phyloP scores from a whole-genome alignment of 2,329 filamentous ascomycete genomes.

The Phaeomoniella chlamydospora region DNA sequence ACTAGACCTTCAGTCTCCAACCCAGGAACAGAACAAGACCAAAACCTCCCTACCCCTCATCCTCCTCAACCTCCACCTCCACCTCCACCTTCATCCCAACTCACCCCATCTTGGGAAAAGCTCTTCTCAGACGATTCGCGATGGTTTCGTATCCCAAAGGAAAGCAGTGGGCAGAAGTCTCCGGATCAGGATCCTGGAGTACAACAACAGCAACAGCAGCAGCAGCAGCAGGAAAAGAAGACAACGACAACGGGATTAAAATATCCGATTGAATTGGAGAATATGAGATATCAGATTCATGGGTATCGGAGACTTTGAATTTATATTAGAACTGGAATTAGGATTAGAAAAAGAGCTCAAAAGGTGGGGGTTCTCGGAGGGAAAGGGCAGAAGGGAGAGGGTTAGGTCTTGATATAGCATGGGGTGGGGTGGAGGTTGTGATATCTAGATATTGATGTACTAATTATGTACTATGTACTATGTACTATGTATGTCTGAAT shows the following conservation, averaged over 20 bases:
- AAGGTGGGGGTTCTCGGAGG: too few relatives aligned
- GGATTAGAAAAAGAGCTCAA: background rate
- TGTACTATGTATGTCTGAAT: too few relatives aligned
- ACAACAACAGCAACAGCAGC: background rate
- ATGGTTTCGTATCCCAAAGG: conserved; percentile 65
- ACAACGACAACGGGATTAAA: conserved; percentile 35
- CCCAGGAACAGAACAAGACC: conserved; percentile 1
- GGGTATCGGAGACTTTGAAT: conserved; percentile 42
- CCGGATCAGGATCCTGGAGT: too few relatives aligned
- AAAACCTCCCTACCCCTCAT: background rate
- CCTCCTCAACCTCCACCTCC: background rate
- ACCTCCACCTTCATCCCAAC: background rate
- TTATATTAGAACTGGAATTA: background rate
- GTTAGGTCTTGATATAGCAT: too few relatives aligned
- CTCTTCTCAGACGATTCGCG: conserved; percentile 59
- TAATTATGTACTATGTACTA: too few relatives aligned
- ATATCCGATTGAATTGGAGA: conserved; percentile 78
- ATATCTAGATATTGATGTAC: too few relatives aligned
- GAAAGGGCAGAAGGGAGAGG: background rate
- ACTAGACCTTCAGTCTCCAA: too few relatives aligned
- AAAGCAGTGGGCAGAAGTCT: too few relatives aligned
- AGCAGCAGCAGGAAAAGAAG: background rate
- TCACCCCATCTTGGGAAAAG: conserved; percentile 50
- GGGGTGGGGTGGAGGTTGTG: too few relatives aligned
- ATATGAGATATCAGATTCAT: conserved; percentile 92